phyloP scores from a whole-genome alignment of 768 basidiomycete genomes.

The Collybia sordida region DNA sequence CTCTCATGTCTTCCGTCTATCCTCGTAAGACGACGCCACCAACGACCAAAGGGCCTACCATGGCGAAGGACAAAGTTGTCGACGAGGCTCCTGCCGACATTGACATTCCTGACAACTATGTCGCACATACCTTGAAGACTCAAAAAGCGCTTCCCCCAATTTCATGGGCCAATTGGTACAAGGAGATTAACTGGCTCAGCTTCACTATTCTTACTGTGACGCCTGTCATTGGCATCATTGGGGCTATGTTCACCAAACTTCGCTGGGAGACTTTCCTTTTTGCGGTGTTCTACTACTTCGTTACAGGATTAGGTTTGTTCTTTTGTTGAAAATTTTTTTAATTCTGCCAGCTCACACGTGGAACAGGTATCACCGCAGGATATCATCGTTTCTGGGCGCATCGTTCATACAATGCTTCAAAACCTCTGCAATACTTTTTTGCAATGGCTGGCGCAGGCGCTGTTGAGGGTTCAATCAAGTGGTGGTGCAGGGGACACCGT shows the following conservation, averaged over 20 bases:
- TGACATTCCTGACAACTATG: slow-evolving; percentile 81
- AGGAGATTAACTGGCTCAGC: slow-evolving; percentile 78
- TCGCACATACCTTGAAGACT: slow-evolving; percentile 69
- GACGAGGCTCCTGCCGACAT: slow-evolving; percentile 44
- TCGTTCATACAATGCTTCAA: slow-evolving; percentile 89
- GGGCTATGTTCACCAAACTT: slow-evolving; percentile 63
- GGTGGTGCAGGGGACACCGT: slow-evolving; percentile 98
- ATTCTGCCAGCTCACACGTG: background rate
- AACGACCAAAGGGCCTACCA: slow-evolving; percentile 1
- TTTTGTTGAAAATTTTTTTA: background rate
- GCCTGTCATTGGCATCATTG: slow-evolving; percentile 73
- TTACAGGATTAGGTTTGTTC: slow-evolving; percentile 68
- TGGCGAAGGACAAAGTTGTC: slow-evolving; percentile 11
- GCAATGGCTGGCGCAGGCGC: slow-evolving; percentile 89
- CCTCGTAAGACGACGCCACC: slow-evolving; percentile 22
- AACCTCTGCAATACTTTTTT: slow-evolving; percentile 81
- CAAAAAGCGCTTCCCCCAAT: slow-evolving; percentile 70
- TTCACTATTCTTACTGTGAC: slow-evolving; percentile 70
- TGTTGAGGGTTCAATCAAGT: slow-evolving; percentile 95
- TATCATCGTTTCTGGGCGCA: slow-evolving; percentile 99
- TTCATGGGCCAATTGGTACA: slow-evolving; percentile 52
- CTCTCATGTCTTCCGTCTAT: slow-evolving; percentile 28
- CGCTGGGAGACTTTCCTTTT: slow-evolving; percentile 72
- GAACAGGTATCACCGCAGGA: slow-evolving; percentile 80
- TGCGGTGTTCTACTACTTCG: slow-evolving; percentile 37